Base-by-base conservation (phyloP, 176 grass and related monocot species). In the Zea luxurians region DNA sequence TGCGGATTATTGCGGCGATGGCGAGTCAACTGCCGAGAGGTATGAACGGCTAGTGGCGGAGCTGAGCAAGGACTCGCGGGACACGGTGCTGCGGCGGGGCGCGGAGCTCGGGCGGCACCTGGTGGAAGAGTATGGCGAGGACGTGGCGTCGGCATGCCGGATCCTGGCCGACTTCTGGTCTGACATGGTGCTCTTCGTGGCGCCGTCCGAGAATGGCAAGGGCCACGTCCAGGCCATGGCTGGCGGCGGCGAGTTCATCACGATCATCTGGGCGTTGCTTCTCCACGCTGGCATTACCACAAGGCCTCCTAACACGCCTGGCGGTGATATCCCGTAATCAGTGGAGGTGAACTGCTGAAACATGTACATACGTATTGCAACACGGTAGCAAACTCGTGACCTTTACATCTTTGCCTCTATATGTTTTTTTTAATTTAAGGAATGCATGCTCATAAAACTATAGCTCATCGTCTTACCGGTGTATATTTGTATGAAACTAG, bases 181-280 rank as follows among this genome's bases (percentile, higher is more conserved):
- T 15, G 76, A 83, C 62, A 75, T 80, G 69, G 7, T 83, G 75
- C 61, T 88, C 37, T 88, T 63, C 44, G 15, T 83, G 0, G 86
- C 81, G 10, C 75, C 81, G 13, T 83, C 86, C 15, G 46, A 80
- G 13, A 79, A 88, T 54, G 70, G 79, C 37, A 83, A 80, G 60
- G 76, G 69, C 8, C 86, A 88, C 7, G 68, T 79, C 3, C 10
- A 68, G 52, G 86, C 75, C 16, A 71, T 83, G 80, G 75, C 20
- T 4, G 75, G 76, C 6, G 86, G 86, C 18, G 86, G 75, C 0
- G 86, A 83, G 86, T 83, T 88, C 68, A n/a, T 88, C n/a, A 79
- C 75, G 62, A 61, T 83, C 20, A 6, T 88, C 2, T 88, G 81
- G 86, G 75, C 62, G 10, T 37, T 83, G n/a, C 86, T 88, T 15